These are phyloP conservation scores for Pseudofabraea citricarpa DNA, from an alignment of 2,329 filamentous ascomycete species.

Conservation along the genomic window DNA sequence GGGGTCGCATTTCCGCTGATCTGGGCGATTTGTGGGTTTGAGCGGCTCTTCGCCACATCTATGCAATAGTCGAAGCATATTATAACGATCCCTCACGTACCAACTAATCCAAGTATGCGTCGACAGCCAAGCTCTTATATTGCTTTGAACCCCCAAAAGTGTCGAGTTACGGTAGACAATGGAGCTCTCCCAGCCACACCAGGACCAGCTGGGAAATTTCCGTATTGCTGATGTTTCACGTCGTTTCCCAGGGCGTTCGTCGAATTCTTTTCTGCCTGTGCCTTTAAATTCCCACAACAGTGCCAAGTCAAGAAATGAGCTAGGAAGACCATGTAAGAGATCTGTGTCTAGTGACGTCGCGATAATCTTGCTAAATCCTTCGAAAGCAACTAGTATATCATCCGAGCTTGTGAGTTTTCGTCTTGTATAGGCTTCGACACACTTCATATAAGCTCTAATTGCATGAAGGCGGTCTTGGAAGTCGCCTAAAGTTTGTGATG, in stretches of 20 bases:
- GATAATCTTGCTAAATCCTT: constrained; percentile 25
- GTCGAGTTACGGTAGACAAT: constrained; percentile 15
- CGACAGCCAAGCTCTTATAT: constrained; percentile 27
- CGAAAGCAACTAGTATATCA: constrained; percentile 30
- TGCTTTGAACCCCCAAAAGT: constrained; percentile 19
- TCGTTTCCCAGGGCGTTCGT: not conserved
- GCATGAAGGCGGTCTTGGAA: not conserved
- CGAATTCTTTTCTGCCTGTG: not conserved
- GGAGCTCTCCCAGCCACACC: constrained; percentile 26
- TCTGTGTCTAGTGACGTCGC: constrained; percentile 16
- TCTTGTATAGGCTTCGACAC: constrained; percentile 24
- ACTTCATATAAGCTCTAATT: not conserved
- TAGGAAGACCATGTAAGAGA: constrained; percentile 25
- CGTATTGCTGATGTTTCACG: not conserved
- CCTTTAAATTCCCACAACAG: constrained; percentile 25
- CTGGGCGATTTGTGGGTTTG: not conserved
- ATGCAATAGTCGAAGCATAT: constrained; percentile 13
- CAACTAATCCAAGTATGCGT: constrained; percentile 31
- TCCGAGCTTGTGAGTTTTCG: constrained; percentile 19
- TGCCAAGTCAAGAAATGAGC: constrained; percentile 28
- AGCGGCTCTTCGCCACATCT: not conserved
- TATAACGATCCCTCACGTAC: constrained; percentile 27
- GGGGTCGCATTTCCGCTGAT: not conserved
- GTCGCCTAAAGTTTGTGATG: not conserved
- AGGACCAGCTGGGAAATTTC: constrained; percentile 31